These are phyloP conservation scores for Backusella morwellensis DNA, from an alignment of 192 early-diverging fungal genomes.

Conservation along the genomic window DNA sequence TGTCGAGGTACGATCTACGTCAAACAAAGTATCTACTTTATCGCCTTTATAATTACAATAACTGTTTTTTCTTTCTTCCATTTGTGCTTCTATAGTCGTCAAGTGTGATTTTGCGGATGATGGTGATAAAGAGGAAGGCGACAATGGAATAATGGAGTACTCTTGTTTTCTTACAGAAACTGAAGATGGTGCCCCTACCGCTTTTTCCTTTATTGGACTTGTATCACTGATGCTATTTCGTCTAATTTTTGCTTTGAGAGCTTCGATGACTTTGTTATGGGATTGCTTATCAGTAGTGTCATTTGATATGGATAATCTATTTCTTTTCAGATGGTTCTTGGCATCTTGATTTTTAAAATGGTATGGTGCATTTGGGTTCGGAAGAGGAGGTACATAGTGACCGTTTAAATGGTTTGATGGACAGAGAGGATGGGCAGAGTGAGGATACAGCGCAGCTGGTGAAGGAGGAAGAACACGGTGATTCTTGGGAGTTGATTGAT, in stretches of 20 bases:
- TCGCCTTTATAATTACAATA: neutral
- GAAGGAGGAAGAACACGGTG: neutral
- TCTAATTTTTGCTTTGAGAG: conserved; percentile 28
- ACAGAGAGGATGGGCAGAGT: conserved; percentile 20
- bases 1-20: neutral
- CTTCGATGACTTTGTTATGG: conserved; percentile 28
- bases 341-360: neutral
- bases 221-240: neutral
- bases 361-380: neutral
- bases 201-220: neutral
- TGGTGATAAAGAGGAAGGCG: conserved; percentile 4
- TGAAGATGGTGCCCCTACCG: neutral
- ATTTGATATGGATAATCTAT: conserved; percentile 5
- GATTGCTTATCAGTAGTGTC: conserved; percentile 14
- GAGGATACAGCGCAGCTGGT: conserved; percentile 7
- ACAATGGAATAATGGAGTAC: neutral
- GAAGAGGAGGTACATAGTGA: neutral
- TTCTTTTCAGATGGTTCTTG: neutral
- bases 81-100: conserved; percentile 24
- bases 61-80: neutral
- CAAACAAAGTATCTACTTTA: neutral
- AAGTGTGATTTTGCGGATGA: conserved; percentile 19
- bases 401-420: neutral
- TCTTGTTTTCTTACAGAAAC: neutral
- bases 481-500: neutral